A percentile compares a stretch with the other conserved stretches of the same genome.
Conservation (phyloP, 495 filamentous ascomycete genomes). For the Aspergillus asperescens region DNA sequence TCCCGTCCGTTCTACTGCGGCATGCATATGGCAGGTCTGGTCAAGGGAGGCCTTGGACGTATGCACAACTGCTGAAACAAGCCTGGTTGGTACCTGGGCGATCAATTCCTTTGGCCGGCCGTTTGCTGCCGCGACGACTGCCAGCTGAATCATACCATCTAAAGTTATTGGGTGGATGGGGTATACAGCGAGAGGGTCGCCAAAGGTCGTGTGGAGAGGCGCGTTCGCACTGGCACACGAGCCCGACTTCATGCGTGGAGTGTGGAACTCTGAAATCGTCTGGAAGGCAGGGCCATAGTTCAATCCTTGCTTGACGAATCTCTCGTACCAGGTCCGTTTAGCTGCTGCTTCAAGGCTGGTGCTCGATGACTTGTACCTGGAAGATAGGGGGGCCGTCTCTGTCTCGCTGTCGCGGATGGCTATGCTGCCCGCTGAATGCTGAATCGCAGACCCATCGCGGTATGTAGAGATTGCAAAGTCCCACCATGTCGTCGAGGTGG, state of each 20-base stretch:
- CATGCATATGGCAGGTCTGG: neutral
- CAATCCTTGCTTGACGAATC: neutral
- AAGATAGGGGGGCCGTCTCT: neutral
- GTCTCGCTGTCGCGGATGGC: neutral
- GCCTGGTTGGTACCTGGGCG: neutral
- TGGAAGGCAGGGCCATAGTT: conserved; percentile 6
- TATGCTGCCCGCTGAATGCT: conserved; percentile 12
- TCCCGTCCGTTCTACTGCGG: neutral
- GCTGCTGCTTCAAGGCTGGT: neutral
- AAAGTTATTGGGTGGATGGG: conserved; percentile 4
- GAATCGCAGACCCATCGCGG: neutral
- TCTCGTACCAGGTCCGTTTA: conserved; percentile 1
- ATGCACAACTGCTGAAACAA: neutral
- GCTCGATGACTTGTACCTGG: neutral
- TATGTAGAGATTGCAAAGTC: conserved; percentile 10
- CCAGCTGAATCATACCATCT: neutral
- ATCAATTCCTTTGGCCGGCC: neutral
- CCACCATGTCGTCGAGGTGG: conserved; percentile 10
- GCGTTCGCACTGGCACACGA: neutral
- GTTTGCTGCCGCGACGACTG: neutral
- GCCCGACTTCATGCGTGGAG: neutral
- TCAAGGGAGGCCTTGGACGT: neutral
- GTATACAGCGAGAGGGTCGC: neutral
- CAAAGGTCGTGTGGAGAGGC: neutral
- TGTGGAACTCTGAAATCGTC: conserved; percentile 1